These are phyloP conservation scores for Exophiala xenobiotica DNA, from an alignment of 2,329 filamentous ascomycete genomes.

Conservation along the genomic window DNA sequence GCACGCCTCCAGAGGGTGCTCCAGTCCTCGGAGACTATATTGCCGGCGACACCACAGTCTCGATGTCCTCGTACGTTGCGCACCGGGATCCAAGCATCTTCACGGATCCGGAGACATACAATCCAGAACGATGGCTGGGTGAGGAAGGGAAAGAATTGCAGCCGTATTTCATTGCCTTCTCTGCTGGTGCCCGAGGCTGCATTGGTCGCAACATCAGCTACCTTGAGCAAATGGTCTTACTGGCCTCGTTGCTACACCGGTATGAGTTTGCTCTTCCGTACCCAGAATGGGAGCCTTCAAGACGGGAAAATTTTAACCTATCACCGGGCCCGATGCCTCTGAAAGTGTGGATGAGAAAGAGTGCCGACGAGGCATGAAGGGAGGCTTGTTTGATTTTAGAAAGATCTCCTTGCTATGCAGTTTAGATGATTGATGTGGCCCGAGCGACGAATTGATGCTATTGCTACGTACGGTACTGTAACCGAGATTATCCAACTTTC, in stretches of 20 bases:
- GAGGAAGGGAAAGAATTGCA: constrained; percentile 50
- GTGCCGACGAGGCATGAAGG: background rate
- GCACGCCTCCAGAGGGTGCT: constrained; percentile 61
- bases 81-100: constrained; percentile 70
- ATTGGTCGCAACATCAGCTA: constrained; percentile 29
- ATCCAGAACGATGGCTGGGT: constrained; percentile 48
- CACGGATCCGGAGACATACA: constrained; percentile 57
- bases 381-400: no score
- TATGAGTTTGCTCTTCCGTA: constrained; percentile 35
- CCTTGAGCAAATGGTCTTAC: constrained; percentile 26
- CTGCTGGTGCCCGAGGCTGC: constrained; percentile 49
- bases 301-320: constrained; percentile 35
- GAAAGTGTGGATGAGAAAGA: constrained; percentile 36
- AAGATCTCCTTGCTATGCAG: no score
- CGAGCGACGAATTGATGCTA: no score
- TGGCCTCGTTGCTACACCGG: constrained; percentile 35
- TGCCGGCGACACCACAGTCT: constrained; percentile 68
- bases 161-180: constrained; percentile 42
- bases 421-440: no score
- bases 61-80: constrained; percentile 71
- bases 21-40: constrained; percentile 67
- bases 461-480: no score
- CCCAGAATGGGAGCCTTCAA: constrained; percentile 32
- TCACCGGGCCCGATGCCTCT: constrained; percentile 33
- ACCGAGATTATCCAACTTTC: no score